Evolutionary conservation across 2,329 filamentous ascomycete species (phyloP).

Genomic region (Pseudocercospora fijiensis): DNA sequence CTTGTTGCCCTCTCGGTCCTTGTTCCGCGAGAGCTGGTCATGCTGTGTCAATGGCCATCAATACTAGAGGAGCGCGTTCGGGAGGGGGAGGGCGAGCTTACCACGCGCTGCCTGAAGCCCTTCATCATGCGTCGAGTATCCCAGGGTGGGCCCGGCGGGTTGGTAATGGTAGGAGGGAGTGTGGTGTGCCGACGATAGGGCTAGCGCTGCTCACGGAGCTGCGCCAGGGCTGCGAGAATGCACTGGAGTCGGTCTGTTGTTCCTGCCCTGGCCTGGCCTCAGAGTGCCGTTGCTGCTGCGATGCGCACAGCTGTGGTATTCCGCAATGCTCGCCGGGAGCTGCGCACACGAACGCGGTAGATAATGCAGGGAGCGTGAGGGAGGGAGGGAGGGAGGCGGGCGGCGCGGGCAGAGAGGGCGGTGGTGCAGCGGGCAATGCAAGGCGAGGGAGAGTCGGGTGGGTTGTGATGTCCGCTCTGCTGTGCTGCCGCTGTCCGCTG

Average conservation of each 20-base stretch:
- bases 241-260: background rate
- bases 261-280: background rate
- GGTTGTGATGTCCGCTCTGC: constrained; percentile 5
- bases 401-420: constrained; percentile 5
- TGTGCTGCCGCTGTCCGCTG: constrained; percentile 8
- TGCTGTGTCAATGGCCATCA: constrained; percentile 50
- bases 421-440: background rate
- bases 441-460: background rate
- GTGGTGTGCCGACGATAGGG: constrained; percentile 12
- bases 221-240: background rate
- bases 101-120: constrained; percentile 95
- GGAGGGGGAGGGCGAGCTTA: constrained; percentile 55
- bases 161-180: constrained; percentile 22
- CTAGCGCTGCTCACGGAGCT: background rate
- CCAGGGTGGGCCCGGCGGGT: constrained; percentile 28
- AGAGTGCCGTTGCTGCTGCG: background rate
- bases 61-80: constrained; percentile 23
- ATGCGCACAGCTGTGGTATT: background rate
- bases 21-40: constrained; percentile 83
- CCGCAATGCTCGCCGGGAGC: constrained; percentile 7
- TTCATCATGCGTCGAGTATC: constrained; percentile 64
- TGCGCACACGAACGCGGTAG: constrained; percentile 1
- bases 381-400: background rate
- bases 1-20: constrained; percentile 58
- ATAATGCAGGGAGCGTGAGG: background rate